Conservation (phyloP, 352 stramenopile species). For the Phytophthora idaei region DNA sequence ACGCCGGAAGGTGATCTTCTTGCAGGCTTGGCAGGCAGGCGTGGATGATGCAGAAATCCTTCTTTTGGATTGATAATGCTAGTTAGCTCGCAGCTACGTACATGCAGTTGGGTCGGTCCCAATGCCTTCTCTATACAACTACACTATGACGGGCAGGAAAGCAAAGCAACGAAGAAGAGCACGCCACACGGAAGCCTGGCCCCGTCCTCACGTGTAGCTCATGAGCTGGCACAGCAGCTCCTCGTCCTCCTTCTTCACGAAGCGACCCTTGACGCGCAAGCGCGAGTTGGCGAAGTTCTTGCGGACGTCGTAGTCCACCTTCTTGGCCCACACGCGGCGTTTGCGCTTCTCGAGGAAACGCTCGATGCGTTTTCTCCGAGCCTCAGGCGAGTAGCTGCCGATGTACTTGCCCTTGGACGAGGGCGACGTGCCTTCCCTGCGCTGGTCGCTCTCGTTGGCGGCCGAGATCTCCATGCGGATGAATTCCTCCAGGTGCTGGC, state of each 20-base stretch:
- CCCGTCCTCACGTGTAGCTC: constrained; percentile 70
- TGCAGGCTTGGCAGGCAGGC: not conserved
- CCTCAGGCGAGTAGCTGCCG: constrained; percentile 89
- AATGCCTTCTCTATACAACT: constrained; percentile 51
- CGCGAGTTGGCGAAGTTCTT: constrained; percentile 99
- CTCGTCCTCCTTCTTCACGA: constrained; percentile 99
- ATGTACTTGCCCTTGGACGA: constrained; percentile 70
- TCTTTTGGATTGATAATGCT: constrained; percentile 35
- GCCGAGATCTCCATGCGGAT: constrained; percentile 85
- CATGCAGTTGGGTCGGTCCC: constrained; percentile 37
- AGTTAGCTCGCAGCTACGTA: constrained; percentile 35
- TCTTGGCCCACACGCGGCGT: constrained; percentile 95
- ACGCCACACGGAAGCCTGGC: constrained; percentile 20
- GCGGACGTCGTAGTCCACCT: constrained; percentile 98
- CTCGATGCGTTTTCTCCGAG: constrained; percentile 85
- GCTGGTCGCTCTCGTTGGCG: constrained; percentile 60
- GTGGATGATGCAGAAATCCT: constrained; percentile 2
- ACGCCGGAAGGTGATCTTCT: constrained; percentile 27
- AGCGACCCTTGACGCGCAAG: constrained; percentile 97
- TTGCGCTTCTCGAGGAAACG: constrained; percentile 94
- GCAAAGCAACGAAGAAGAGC: constrained; percentile 37
- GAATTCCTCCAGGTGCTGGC: constrained; percentile 79
- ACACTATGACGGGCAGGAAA: constrained; percentile 38
- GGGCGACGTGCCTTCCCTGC: constrained; percentile 31
- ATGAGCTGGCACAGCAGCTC: constrained; percentile 86